phyloP scores from a whole-genome alignment of 257 asterid species.

The Solanum verrucosum region DNA sequence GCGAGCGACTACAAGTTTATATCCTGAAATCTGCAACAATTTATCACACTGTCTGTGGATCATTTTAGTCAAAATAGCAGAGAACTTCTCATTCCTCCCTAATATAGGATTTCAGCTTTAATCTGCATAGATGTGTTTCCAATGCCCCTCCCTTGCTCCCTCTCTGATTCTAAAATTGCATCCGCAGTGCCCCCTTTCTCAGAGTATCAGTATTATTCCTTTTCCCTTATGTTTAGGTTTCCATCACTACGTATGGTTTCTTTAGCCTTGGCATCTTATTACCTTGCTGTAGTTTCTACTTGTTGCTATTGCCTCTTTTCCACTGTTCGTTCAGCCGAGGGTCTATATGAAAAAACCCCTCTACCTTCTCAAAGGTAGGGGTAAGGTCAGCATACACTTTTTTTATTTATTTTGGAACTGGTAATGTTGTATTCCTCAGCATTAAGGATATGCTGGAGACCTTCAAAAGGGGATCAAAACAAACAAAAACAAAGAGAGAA shows the following conservation, averaged over 20 bases:
- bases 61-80: neutral
- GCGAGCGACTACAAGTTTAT: neutral
- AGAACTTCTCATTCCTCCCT: neutral
- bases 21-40: neutral
- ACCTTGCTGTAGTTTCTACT: neutral
- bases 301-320: neutral
- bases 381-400: neutral
- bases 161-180: neutral
- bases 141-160: neutral
- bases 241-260: neutral
- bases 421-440: neutral
- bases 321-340: neutral
- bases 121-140: neutral
- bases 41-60: neutral
- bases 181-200: neutral
- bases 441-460: neutral
- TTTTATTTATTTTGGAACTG: neutral
- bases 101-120: neutral
- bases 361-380: neutral
- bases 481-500: neutral
- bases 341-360: neutral
- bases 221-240: neutral
- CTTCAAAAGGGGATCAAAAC: neutral
- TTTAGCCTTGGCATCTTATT: neutral
- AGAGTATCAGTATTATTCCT: neutral